Conservation (phyloP, 2,329 filamentous ascomycete genomes). For the Stenocarpella maydis region DNA sequence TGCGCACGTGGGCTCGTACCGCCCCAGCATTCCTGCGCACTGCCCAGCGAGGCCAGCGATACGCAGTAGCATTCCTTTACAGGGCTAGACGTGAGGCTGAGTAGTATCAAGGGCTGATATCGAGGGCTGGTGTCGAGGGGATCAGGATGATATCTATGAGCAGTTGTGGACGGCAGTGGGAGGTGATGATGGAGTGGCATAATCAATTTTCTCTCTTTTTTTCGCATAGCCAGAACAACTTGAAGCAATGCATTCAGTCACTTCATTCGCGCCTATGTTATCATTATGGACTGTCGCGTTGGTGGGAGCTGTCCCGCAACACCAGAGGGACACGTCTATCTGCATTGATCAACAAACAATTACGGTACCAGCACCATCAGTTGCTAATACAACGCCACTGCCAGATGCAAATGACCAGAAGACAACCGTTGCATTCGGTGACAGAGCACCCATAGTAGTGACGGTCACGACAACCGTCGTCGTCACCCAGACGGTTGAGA, state of each 20-base stretch:
- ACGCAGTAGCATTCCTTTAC: slow-evolving; percentile 20
- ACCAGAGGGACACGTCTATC: slow-evolving; percentile 4
- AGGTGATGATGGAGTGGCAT: neutral
- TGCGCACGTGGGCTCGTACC: slow-evolving; percentile 13
- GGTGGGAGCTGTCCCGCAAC: slow-evolving; percentile 27
- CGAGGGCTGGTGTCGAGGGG: slow-evolving; percentile 25
- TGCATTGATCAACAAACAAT: slow-evolving; percentile 22
- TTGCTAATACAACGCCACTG: neutral
- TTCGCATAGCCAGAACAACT: neutral
- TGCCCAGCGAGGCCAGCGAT: slow-evolving; percentile 30
- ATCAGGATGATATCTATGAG: slow-evolving; percentile 9
- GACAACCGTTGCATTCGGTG: neutral
- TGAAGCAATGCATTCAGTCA: slow-evolving; percentile 20
- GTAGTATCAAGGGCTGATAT: slow-evolving; percentile 19
- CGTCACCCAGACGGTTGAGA: slow-evolving; percentile 1
- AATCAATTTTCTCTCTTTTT: slow-evolving; percentile 7
- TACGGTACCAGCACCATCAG: slow-evolving; percentile 3
- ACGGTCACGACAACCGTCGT: slow-evolving; percentile 14
- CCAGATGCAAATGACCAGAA: slow-evolving; percentile 3
- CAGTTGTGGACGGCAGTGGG: neutral
- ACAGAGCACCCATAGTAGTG: neutral
- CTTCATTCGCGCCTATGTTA: slow-evolving; percentile 8
- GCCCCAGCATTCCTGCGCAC: slow-evolving; percentile 20
- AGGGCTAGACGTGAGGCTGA: slow-evolving; percentile 28
- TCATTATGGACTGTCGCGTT: slow-evolving; percentile 9